These are phyloP conservation scores for Clitoria ternatea DNA, from an alignment of 306 rosid genomes.

Conservation along the genomic window DNA sequence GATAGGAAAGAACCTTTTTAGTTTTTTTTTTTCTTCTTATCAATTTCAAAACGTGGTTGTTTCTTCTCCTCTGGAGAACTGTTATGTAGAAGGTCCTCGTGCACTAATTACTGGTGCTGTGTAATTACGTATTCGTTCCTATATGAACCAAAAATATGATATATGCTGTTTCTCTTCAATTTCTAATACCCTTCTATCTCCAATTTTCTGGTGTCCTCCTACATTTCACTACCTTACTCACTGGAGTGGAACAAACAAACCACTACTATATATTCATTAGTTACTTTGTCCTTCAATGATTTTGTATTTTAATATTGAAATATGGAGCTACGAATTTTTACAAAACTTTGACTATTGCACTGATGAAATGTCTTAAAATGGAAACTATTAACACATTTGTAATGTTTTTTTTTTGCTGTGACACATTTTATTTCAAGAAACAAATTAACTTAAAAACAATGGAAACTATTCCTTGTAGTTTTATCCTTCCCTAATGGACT, in stretches of 20 bases:
- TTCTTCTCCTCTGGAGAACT: constrained; percentile 59
- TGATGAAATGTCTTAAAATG: no score
- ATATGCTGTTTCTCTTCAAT: constrained; percentile 28
- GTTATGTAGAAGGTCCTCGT: constrained; percentile 46
- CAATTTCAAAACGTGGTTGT: constrained; percentile 31
- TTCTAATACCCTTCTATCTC: constrained; percentile 12
- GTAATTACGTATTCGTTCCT: constrained; percentile 41
- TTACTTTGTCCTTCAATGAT: background rate
- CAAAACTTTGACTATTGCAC: no score
- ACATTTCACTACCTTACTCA: background rate
- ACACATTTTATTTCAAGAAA: no score
- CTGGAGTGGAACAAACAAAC: background rate
- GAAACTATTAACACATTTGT: no score
- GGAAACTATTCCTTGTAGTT: no score
- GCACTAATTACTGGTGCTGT: constrained; percentile 48
- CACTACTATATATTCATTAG: background rate
- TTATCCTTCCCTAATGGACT: no score
- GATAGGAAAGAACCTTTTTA: constrained; percentile 52
- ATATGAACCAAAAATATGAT: constrained; percentile 38
- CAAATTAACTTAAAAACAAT: no score
- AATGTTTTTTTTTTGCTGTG: no score
- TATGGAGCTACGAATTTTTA: background rate
- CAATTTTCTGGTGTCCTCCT: background rate
- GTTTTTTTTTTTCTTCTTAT: constrained; percentile 10
- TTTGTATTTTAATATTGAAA: background rate